Conservation (phyloP, 106 monocot genomes). For the Amphibolis antarctica region DNA sequence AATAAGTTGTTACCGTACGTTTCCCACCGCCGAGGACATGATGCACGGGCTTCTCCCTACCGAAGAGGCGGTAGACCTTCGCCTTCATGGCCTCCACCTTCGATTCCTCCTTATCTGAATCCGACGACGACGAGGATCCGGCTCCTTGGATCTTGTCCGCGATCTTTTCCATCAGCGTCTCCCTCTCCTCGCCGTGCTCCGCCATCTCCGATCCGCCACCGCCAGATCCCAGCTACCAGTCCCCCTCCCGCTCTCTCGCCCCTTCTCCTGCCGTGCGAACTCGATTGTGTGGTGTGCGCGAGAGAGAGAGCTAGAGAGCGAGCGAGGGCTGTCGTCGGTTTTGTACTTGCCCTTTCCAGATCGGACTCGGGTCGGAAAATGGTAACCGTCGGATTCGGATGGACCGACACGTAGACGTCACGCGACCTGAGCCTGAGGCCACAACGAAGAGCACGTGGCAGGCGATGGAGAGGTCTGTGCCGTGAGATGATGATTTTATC, state of each 20-base stretch:
- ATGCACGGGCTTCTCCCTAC: conserved; percentile 1
- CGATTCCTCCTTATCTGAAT: conserved; percentile 27
- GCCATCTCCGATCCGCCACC: not conserved
- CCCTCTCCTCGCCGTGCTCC: conserved; percentile 2
- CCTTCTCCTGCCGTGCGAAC: not conserved
- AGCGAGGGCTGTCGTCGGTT: too few relatives aligned
- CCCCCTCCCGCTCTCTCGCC: not conserved
- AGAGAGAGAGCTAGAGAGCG: too few relatives aligned
- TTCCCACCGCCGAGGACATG: conserved; percentile 2
- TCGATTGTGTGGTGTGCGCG: not conserved
- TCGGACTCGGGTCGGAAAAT: too few relatives aligned
- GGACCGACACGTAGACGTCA: too few relatives aligned
- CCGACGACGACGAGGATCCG: conserved; percentile 23
- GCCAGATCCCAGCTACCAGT: not conserved
- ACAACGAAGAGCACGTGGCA: too few relatives aligned
- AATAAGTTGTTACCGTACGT: not conserved
- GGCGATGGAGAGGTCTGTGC: too few relatives aligned
- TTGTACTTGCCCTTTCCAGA: too few relatives aligned
- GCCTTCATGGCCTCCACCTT: not conserved
- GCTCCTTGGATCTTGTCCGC: conserved; percentile 2
- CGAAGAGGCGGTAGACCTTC: conserved; percentile 4
- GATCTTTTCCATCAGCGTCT: conserved; percentile 12
- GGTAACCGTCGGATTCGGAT: too few relatives aligned
- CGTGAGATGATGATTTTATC: too few relatives aligned
- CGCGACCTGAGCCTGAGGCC: too few relatives aligned